A percentile compares a stretch with the other conserved stretches of the same genome.
Evolutionary conservation across 1,284 basidiomycete species (phyloP).

Genomic region (Ceratobasidium sp.): DNA sequence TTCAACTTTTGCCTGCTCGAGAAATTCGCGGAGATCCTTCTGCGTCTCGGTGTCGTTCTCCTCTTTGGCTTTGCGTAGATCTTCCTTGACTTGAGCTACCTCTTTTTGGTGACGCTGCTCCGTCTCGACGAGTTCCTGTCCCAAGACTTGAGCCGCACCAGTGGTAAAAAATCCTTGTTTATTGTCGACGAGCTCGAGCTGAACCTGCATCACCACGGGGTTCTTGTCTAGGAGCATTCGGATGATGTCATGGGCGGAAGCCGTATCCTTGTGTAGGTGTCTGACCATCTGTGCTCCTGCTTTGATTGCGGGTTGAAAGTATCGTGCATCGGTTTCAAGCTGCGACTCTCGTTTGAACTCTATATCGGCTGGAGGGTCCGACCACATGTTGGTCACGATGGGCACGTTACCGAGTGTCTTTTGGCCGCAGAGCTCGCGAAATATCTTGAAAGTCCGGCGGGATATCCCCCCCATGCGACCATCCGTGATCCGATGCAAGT

Average conservation of each 20-base stretch:
- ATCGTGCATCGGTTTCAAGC: background rate
- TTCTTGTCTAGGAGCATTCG: constrained; percentile 21
- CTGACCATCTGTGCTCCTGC: background rate
- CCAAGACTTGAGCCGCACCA: constrained; percentile 5
- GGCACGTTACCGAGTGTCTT: constrained; percentile 48
- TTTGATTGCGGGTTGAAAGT: constrained; percentile 19
- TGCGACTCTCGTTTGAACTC: background rate
- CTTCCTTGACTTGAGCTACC: background rate
- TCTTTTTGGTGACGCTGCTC: constrained; percentile 15
- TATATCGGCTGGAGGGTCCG: constrained; percentile 1
- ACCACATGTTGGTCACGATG: constrained; percentile 53
- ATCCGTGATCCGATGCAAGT: constrained; percentile 47
- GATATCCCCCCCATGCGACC: constrained; percentile 41
- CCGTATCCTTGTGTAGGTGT: background rate
- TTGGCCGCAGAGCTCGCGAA: constrained; percentile 44
- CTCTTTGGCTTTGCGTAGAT: constrained; percentile 7
- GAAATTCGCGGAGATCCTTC: constrained; percentile 1
- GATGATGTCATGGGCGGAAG: constrained; percentile 25
- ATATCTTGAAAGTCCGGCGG: constrained; percentile 31
- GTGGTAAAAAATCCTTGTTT: background rate
- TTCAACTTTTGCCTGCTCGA: background rate
- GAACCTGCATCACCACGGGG: constrained; percentile 8
- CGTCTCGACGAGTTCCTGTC: background rate
- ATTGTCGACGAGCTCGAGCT: constrained; percentile 19
- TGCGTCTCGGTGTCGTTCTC: constrained; percentile 6